Percentiles rank a stretch among this genome's conserved stretches.
phyloP scores from a whole-genome alignment of 768 basidiomycete genomes.

The Boletus speciosus region DNA sequence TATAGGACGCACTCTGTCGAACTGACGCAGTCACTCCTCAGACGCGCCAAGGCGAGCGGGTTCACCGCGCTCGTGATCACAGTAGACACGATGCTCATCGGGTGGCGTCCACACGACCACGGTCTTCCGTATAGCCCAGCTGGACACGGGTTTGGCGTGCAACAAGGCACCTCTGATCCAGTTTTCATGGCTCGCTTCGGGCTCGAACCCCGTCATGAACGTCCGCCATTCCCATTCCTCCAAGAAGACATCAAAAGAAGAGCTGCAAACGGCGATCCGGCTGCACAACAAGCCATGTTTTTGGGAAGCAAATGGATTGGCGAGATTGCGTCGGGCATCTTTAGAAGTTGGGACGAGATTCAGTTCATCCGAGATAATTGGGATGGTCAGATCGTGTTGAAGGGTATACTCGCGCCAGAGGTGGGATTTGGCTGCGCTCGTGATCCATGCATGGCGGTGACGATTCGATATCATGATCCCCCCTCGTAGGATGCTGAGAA shows the following conservation, averaged over 20 bases:
- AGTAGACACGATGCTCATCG: constrained; percentile 41
- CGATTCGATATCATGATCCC: neutral
- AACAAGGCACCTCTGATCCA: constrained; percentile 44
- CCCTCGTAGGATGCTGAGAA: constrained; percentile 43
- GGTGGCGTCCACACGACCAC: constrained; percentile 45
- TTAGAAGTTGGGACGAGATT: constrained; percentile 45
- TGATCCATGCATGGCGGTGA: neutral
- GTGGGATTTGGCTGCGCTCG: neutral
- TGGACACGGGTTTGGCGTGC: constrained; percentile 36
- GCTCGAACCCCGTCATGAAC: constrained; percentile 28
- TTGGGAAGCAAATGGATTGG: constrained; percentile 39
- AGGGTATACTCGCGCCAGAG: constrained; percentile 38
- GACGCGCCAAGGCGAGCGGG: constrained; percentile 40
- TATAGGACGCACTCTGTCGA: constrained; percentile 38
- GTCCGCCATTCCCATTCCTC: constrained; percentile 35
- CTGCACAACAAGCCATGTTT: constrained; percentile 22
- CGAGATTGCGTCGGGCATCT: constrained; percentile 38
- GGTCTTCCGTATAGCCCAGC: constrained; percentile 37
- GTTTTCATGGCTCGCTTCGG: constrained; percentile 41
- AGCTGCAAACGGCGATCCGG: constrained; percentile 30
- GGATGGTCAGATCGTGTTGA: constrained; percentile 48
- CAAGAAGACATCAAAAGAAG: constrained; percentile 25
- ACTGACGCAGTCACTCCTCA: constrained; percentile 39
- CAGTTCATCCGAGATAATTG: constrained; percentile 42
- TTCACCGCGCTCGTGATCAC: constrained; percentile 46